Conservation (phyloP, 1,284 basidiomycete species). For the Omphalotus olearius region DNA sequence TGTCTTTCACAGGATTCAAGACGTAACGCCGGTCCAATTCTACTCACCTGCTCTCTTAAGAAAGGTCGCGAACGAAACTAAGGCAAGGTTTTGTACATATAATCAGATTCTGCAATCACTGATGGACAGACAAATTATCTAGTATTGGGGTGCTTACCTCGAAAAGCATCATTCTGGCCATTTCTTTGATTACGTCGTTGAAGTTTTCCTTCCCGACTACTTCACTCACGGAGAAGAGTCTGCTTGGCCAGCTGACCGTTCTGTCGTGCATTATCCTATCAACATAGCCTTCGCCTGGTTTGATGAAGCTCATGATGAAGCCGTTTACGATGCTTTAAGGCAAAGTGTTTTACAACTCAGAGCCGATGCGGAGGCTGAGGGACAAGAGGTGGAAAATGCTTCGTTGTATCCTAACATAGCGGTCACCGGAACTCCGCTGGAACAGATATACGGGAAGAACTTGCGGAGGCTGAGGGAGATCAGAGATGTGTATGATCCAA, state of each 20-base stretch:
- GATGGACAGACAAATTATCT: not conserved
- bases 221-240: not conserved
- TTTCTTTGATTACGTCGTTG: not conserved
- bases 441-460: slow-evolving; percentile 35
- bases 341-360: slow-evolving; percentile 27
- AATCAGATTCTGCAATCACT: not conserved
- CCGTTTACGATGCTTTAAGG: slow-evolving; percentile 24
- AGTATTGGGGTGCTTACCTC: not conserved
- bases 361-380: slow-evolving; percentile 24
- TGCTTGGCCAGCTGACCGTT: not conserved
- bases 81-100: not conserved
- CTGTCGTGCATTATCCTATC: not conserved
- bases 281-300: not conserved
- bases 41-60: not conserved
- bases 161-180: not conserved
- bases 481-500: slow-evolving; percentile 32
- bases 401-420: slow-evolving; percentile 40
- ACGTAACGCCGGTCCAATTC: not conserved
- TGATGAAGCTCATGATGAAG: slow-evolving; percentile 18
- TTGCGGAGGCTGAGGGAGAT: slow-evolving; percentile 26
- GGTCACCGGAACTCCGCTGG: slow-evolving; percentile 28
- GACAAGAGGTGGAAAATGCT: slow-evolving; percentile 27
- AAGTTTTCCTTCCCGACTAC: not conserved
- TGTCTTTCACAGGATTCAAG: not conserved
- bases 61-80: not conserved